Percentiles rank a stretch among this genome's conserved stretches.
Evolutionary conservation across 2,329 filamentous ascomycete genomes (phyloP).

Genomic region (Madurella mycetomatis): DNA sequence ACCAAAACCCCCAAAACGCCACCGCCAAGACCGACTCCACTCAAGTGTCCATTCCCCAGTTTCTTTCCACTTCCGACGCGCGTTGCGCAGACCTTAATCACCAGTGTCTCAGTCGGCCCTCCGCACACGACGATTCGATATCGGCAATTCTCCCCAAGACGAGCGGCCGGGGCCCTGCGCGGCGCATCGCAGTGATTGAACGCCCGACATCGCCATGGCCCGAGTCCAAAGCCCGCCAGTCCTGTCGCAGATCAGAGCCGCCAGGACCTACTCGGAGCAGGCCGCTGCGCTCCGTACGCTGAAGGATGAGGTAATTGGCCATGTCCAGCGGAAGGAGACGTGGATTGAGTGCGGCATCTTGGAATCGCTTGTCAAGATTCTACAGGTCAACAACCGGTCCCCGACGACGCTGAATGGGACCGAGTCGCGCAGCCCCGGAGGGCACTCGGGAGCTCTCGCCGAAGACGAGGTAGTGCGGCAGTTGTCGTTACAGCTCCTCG

Average conservation of each 20-base stretch:
- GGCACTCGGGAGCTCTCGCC: constrained; percentile 39
- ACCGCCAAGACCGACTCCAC: no score
- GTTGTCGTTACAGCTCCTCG: constrained; percentile 79
- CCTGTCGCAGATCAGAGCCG: constrained; percentile 53
- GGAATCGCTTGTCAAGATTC: constrained; percentile 49
- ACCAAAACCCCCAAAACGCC: no score
- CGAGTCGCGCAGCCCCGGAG: constrained; percentile 32
- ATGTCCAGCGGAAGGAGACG: constrained; percentile 78
- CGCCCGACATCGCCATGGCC: constrained; percentile 42
- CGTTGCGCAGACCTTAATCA: neutral
- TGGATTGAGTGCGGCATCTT: constrained; percentile 69
- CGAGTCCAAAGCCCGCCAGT: constrained; percentile 49
- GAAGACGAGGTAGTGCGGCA: constrained; percentile 66
- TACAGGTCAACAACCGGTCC: constrained; percentile 33
- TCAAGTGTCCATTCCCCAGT: no score
- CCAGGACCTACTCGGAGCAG: constrained; percentile 49
- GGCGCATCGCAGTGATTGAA: neutral
- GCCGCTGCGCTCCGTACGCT: constrained; percentile 62
- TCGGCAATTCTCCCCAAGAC: neutral
- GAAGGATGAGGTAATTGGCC: constrained; percentile 87
- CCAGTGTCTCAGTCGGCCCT: neutral
- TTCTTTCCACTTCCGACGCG: no score
- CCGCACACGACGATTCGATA: neutral
- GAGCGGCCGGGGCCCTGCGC: neutral
- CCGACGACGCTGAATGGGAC: constrained; percentile 37